Evolutionary conservation across 2,329 filamentous ascomycete species (phyloP).

Genomic region (Didymella pomorum): DNA sequence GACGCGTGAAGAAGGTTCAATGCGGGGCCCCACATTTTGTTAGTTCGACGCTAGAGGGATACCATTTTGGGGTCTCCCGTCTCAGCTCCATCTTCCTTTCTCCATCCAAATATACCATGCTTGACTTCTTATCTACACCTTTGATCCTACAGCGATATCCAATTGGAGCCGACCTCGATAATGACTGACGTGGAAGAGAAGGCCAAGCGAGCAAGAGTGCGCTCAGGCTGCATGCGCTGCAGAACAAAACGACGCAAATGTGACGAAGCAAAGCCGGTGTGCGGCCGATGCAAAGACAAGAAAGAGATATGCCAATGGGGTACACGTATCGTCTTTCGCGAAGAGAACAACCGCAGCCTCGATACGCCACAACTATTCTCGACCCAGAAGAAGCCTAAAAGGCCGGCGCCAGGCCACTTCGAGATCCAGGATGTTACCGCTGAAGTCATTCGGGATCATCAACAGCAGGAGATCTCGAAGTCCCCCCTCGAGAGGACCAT

Average conservation of each 20-base stretch:
- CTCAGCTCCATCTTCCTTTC: background rate
- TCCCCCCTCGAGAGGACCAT: background rate
- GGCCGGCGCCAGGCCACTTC: background rate
- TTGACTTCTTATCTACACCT: background rate
- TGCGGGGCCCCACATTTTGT: background rate
- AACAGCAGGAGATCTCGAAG: background rate
- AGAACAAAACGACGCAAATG: background rate
- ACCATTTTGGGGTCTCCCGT: background rate
- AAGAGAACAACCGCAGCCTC: background rate
- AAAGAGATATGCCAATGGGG: background rate
- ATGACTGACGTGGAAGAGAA: background rate
- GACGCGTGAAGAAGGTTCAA: background rate
- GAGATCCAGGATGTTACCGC: background rate
- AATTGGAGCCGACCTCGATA: background rate
- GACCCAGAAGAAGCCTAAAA: background rate
- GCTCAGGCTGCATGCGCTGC: background rate
- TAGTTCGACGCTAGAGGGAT: background rate
- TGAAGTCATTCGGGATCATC: background rate
- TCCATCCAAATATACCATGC: background rate
- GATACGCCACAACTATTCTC: background rate
- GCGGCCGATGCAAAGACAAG: background rate
- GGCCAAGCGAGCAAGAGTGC: conserved; percentile 1
- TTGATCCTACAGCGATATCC: background rate
- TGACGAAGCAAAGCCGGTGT: background rate
- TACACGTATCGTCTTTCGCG: background rate